Conservation (phyloP, 75 land plant species). For the Pinus taeda region DNA sequence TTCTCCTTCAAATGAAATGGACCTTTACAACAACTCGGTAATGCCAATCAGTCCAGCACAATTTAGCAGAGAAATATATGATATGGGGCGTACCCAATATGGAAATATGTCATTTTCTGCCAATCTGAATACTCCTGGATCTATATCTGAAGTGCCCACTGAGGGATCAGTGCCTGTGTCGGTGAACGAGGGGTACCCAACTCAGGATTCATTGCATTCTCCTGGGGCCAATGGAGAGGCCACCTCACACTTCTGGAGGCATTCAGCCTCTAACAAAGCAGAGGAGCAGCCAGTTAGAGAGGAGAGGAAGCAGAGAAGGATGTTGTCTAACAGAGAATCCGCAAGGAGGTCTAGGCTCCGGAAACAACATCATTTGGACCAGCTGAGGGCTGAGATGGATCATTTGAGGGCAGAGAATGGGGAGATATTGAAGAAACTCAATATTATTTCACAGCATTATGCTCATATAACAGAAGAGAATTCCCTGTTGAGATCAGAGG, state of each 20-base stretch:
- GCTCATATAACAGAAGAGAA: constrained; percentile 47
- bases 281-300: constrained; percentile 47
- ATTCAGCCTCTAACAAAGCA: constrained; percentile 20
- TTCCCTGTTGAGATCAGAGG: constrained; percentile 35
- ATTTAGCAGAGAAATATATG: neutral
- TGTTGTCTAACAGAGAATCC: constrained; percentile 75
- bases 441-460: constrained; percentile 40
- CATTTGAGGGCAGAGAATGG: constrained; percentile 51
- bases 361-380: constrained; percentile 71
- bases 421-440: constrained; percentile 40
- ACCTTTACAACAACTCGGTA: neutral
- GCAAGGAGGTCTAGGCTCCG: constrained; percentile 67
- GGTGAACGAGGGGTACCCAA: neutral
- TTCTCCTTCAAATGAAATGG: neutral
- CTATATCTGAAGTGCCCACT: neutral
- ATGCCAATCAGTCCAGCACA: neutral
- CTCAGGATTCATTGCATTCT: constrained; percentile 5
- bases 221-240: neutral
- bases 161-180: neutral
- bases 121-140: neutral
- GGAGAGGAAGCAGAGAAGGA: constrained; percentile 54
- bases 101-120: neutral
- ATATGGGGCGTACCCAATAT: neutral
- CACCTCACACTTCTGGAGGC: neutral
- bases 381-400: constrained; percentile 55